Base-by-base conservation (phyloP, 2,329 filamentous ascomycete species). In the Diaporthe caulivora region DNA sequence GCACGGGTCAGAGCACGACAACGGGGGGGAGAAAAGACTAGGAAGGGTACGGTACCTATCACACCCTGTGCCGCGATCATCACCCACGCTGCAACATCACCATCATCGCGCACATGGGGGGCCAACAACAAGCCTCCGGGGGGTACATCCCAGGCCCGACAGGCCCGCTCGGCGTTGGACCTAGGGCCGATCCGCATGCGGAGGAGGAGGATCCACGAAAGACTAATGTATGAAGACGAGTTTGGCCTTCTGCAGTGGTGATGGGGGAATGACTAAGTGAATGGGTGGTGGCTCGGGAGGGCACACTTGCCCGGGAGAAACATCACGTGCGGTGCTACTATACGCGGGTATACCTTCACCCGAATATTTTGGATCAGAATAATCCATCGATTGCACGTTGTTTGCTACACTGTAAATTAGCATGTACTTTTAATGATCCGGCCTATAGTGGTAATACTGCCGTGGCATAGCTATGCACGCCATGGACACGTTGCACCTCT, bases 151-250 rank as follows among this genome's bases (percentile, higher is more conserved):
- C 34, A 34, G 34, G 34, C 34, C 34, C 37, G 62, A 65, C 44
- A 65, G 62, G 21, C 9, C 62, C 29, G 62, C 21, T 10, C 31
- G 7, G 21, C 21, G 7, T 47, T 65, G 42, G 44, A 37, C 21
- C 29, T 51, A 51, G 44, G 60, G 60, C 60, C 60, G 60, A n/a
- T 34, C 60, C 60, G 44, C 60, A 15, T n/a, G 24, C 42, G n/a
- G n/a, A n/a, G 17, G 21, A 15, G 4, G 42, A 24, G 40, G 40
- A 34, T 64, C 40, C 26, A 49, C 6, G 24, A 44, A 9, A 34
- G 17, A 18, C 21, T 0, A 21, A 3, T 15, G 15, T 18, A 31
- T 34, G 2, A 15, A 55, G 17, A 18, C 9, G 17, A 31, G 31
- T 11, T 11, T 47, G 31, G 42, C 21, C 47, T 24, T 51, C 49